Evolutionary conservation across 139 green algal species (phyloP).

Genomic region (Chlorella sp.): DNA sequence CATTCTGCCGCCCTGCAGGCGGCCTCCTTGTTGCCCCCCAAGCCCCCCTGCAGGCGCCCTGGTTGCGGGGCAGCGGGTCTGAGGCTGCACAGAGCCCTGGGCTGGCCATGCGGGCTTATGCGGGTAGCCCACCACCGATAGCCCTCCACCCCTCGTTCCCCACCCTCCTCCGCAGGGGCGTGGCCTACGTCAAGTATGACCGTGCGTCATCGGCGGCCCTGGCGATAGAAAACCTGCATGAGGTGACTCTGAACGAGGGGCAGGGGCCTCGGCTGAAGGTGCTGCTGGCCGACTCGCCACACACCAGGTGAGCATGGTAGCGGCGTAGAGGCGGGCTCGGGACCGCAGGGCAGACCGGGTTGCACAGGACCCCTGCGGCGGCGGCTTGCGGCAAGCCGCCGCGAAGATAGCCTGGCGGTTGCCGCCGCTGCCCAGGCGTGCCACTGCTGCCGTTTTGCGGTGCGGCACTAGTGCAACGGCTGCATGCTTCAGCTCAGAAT

Average conservation of each 20-base stretch:
- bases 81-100: not conserved
- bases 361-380: not conserved
- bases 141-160: not conserved
- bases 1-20: not conserved
- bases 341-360: not conserved
- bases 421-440: not conserved
- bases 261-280: slow-evolving; percentile 89
- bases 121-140: not conserved
- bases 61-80: not conserved
- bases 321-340: not conserved
- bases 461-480: not conserved
- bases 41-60: not conserved
- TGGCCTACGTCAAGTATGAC: slow-evolving; percentile 93
- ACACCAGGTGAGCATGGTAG: slow-evolving; percentile 38
- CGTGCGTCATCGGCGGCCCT: slow-evolving; percentile 78
- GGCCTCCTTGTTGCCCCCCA: not conserved
- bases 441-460: not conserved
- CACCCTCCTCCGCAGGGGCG: slow-evolving; percentile 43
- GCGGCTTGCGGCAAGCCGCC: not conserved
- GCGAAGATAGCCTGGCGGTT: not conserved
- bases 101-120: not conserved
- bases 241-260: slow-evolving; percentile 86
- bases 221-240: slow-evolving; percentile 88
- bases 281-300: slow-evolving; percentile 85
- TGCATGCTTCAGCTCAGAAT: not conserved